Conservation (phyloP, 2,329 filamentous ascomycete genomes). For the Onygenales sp. region DNA sequence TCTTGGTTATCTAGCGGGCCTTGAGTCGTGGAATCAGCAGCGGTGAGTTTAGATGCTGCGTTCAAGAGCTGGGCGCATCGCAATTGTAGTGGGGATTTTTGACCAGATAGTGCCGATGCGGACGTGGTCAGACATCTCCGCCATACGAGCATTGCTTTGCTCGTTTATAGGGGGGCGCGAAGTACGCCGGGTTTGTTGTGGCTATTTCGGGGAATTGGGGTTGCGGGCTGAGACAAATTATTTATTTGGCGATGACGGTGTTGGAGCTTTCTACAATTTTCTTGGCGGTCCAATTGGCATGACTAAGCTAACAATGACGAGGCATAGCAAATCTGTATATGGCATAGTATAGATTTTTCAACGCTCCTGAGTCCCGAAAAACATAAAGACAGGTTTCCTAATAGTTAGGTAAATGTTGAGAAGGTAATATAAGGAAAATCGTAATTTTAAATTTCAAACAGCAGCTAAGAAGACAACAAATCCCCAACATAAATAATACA, state of each 20-base stretch:
- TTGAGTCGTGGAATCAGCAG: conserved; percentile 11
- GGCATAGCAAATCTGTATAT: no score
- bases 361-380: no score
- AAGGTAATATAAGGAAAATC: neutral
- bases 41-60: conserved; percentile 15
- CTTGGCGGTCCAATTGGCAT: no score
- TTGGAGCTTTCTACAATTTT: no score
- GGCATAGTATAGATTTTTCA: no score
- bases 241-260: no score
- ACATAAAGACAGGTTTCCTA: no score
- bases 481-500: neutral
- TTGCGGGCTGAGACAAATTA: neutral
- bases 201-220: neutral
- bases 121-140: conserved; percentile 29
- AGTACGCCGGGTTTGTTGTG: neutral
- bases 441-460: no score
- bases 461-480: no score
- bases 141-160: conserved; percentile 18
- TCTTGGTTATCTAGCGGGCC: conserved; percentile 26
- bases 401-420: no score
- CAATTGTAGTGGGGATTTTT: conserved; percentile 16
- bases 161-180: neutral
- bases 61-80: conserved; percentile 32
- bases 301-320: no score
- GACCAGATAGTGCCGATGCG: conserved; percentile 13